Base-by-base conservation (phyloP, 805 yeast genomes). In the Schizosaccharomyces osmophilus region DNA sequence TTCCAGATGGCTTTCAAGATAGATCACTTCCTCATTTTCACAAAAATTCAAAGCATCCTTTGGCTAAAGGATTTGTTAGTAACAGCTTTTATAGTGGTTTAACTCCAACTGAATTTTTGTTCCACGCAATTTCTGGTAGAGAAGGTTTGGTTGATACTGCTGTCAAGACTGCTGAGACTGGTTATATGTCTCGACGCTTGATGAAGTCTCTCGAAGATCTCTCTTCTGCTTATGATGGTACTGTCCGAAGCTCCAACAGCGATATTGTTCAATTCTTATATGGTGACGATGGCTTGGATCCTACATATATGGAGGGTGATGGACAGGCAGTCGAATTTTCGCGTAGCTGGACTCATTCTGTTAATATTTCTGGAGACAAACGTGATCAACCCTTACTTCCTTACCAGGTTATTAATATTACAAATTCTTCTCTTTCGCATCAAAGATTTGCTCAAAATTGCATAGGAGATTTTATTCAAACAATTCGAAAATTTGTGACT, bases 61-160 rank as follows among this genome's bases (percentile, higher is more conserved):
- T 90, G 65, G 87, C 96, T 6, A 93, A 93, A 73, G 99, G 99
- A 69, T 93, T 93, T 69, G 98, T 93, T 29, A 79, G 95, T 72
- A 90, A 94, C 71, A 90, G 97, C 17, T 93, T 93, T 76, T 93
- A 78, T 70, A 81, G 94, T 42, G 99, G 99, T 8, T 77, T 93
- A 66, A 79, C 89, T 17, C 99, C 99, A 2, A 96, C 97, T 13
- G 99, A 93, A 71, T 93, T 90, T 71, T 76, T 90, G 65, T 93
- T 94, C 79, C 99, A 93, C 72, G 97, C 99, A 64, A 93, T 93
- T 75, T 89, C 97, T 1, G 99, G 99, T 70, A 86, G 99, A 78
- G 99, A 93, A 78, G 99, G 99, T 74, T 78, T 93, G 71, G 97
- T 93, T 63, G 99, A 93, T 78, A 93, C 99, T 26, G 99, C 99